These are phyloP conservation scores for Venturia pyrina DNA, from an alignment of 2,329 filamentous ascomycete genomes.

Conservation along the genomic window DNA sequence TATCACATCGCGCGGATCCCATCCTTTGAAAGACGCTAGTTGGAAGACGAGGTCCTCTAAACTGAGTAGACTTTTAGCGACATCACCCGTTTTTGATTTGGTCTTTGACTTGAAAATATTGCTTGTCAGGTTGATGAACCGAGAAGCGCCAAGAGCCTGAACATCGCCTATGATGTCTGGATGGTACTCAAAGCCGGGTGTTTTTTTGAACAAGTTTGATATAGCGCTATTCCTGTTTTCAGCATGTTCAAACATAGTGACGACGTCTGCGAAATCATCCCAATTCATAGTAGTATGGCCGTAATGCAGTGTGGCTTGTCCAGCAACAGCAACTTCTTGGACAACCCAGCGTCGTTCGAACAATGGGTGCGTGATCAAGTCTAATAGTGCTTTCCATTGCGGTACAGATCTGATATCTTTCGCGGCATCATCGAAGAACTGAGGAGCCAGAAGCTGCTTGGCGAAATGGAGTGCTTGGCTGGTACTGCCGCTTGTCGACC, in stretches of 20 bases:
- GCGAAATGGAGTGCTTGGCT: constrained; percentile 24
- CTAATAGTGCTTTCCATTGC: constrained; percentile 25
- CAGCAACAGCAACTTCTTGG: constrained; percentile 32
- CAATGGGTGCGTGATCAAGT: constrained; percentile 27
- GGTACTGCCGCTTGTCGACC: constrained; percentile 16
- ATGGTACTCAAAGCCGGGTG: neutral
- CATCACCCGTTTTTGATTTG: neutral
- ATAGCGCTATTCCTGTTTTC: neutral
- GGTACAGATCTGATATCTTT: constrained; percentile 15
- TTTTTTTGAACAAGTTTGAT: neutral
- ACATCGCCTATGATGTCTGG: neutral
- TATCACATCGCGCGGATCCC: neutral
- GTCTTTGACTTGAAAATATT: constrained; percentile 1
- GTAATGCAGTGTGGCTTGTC: constrained; percentile 27
- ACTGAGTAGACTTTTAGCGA: neutral
- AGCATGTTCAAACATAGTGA: constrained; percentile 24
- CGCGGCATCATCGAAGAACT: constrained; percentile 23
- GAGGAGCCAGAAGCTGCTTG: constrained; percentile 21
- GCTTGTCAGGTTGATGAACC: constrained; percentile 1
- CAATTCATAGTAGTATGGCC: constrained; percentile 27
- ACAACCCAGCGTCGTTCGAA: constrained; percentile 28
- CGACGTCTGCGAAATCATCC: constrained; percentile 28
- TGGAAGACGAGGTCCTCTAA: neutral
- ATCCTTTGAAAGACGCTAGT: neutral
- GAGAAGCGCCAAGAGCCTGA: neutral